Conservation (phyloP, 257 asterid species). For the Forsythia viridissima region DNA sequence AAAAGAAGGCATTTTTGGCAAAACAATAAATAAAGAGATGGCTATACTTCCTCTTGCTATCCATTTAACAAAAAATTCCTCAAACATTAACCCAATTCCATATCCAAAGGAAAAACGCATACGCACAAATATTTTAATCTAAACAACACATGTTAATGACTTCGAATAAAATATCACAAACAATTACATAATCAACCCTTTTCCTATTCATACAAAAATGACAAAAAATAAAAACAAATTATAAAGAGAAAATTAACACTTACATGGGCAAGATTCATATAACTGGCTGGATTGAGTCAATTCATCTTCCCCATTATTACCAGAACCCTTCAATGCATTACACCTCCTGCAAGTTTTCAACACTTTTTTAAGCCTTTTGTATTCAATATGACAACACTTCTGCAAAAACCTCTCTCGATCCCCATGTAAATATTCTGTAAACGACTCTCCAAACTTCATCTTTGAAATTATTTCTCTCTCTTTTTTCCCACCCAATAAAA, state of each 20-base stretch:
- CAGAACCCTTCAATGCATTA: conserved; percentile 34
- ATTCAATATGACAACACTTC: conserved; percentile 65
- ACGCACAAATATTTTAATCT: not conserved
- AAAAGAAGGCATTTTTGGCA: no score
- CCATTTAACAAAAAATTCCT: no score
- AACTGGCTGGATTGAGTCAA: conserved; percentile 27
- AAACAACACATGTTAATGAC: not conserved
- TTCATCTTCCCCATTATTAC: conserved; percentile 28
- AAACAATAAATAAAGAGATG: no score
- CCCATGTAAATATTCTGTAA: conserved; percentile 62
- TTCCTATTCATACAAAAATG: not conserved
- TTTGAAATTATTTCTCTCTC: conserved; percentile 9
- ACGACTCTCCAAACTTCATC: conserved; percentile 90
- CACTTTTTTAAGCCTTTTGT: conserved; percentile 85
- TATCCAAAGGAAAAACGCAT: not conserved
- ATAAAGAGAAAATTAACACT: conserved; percentile 6
- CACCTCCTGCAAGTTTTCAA: conserved; percentile 67
- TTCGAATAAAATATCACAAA: not conserved
- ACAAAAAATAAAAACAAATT: not conserved
- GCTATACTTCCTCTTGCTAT: no score
- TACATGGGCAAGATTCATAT: conserved; percentile 58
- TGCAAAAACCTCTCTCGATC: conserved; percentile 54
- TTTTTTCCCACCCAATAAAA: conserved; percentile 4
- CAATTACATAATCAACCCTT: not conserved
- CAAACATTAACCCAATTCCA: no score